phyloP scores from a whole-genome alignment of 1,139 yeast genomes.

The Geotrichum phurueaensis region DNA sequence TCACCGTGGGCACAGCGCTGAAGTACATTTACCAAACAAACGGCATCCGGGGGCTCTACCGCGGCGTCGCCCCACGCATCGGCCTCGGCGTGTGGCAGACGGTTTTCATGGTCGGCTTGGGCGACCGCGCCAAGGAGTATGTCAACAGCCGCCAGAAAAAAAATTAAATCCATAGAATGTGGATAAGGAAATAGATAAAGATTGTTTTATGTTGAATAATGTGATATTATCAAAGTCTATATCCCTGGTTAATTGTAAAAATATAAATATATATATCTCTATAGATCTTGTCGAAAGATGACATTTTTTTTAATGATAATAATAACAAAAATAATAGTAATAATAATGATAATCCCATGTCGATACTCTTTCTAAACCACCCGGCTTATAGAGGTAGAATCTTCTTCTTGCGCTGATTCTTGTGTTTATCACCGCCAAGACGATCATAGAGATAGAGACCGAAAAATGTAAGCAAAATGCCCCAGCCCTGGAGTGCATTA shows the following conservation, averaged over 20 bases:
- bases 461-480: constrained; percentile 64
- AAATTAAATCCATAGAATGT: background rate
- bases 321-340: background rate
- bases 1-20: constrained; percentile 73
- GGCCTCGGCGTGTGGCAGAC: constrained; percentile 98
- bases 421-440: constrained; percentile 50
- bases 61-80: constrained; percentile 96
- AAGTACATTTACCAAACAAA: constrained; percentile 74
- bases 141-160: background rate
- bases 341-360: background rate
- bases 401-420: constrained; percentile 15
- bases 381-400: background rate
- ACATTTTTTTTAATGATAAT: background rate
- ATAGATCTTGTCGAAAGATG: background rate
- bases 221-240: background rate
- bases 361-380: no score
- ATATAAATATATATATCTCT: background rate
- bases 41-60: constrained; percentile 85
- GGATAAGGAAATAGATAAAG: background rate
- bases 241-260: background rate
- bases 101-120: constrained; percentile 96
- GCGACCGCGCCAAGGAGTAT: constrained; percentile 73
- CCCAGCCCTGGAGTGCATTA: constrained; percentile 55
- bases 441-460: constrained; percentile 60
- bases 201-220: background rate